Evolutionary conservation across 1,284 basidiomycete species (phyloP), one percentile per base, ranked within the genome.

Genomic region (Papiliotrema flavescens): DNA sequence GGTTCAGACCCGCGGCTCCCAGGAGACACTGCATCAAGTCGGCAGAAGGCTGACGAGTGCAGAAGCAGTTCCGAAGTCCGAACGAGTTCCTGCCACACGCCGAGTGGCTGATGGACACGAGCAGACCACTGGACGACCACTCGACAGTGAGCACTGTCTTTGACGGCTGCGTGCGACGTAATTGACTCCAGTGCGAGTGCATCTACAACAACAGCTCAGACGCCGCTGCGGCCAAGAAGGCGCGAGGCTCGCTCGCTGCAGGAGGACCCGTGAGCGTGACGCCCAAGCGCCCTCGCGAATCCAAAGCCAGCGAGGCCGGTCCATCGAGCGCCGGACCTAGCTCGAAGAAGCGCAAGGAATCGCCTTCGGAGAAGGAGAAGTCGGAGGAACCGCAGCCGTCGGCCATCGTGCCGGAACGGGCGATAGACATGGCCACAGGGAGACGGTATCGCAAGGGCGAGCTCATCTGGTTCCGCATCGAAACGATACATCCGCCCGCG

Each of bases 391-490:
- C 26, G 20, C 48, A 22, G 28, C 56, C 50, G 28, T 5, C 52
- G 3, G 51, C 51, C 14, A 47, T 68, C 7, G 56, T 60, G 1
- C 58, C 60, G 9, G 65, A 69, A 40, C 54, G 67, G 41, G 55
- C 53, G 5, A 55, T 56, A 1, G 65, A 67, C 48, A 43, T 60
- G 7, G 47, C 54, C 17, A 49, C 49, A 32, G 41, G 47, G n/a
- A 17, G 56, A 35, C 26, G 52, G 20, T 53, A 44, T 60, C 63
- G 71, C 57, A 60, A 63, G 37, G 73, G 73, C 37, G 73, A 75
- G 54, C 58, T 73, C 2, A 59, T 73, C 4, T 75, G 66, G 65
- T 66, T 70, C 54, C 49, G 55, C 11, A 65, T 72, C 28, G 47
- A 61, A 0, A 59, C 61, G 2, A 64, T 73, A 39, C 8, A 45